phyloP scores from a whole-genome alignment of 805 yeast genomes.

The Saccharomycopsis amapae region DNA sequence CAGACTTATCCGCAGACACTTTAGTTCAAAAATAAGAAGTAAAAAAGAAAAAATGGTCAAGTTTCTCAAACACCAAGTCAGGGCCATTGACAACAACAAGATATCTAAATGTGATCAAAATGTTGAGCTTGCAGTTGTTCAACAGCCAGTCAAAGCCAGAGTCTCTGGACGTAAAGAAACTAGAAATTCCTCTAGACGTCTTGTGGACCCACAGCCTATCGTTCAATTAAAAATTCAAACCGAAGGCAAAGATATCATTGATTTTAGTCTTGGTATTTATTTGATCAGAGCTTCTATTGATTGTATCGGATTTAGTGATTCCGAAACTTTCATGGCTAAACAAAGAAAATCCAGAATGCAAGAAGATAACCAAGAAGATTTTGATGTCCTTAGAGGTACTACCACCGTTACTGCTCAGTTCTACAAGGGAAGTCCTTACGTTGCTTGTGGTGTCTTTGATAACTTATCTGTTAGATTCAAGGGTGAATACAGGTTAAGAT shows the following conservation, averaged over 20 bases:
- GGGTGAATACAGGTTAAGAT: constrained; percentile 19
- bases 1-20: background rate
- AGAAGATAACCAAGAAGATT: constrained; percentile 7
- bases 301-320: constrained; percentile 17
- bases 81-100: constrained; percentile 10
- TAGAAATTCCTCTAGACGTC: constrained; percentile 18
- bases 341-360: constrained; percentile 19
- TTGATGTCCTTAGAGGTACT: constrained; percentile 21
- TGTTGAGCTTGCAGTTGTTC: constrained; percentile 17
- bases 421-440: constrained; percentile 19
- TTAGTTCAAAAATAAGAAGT: background rate
- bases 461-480: constrained; percentile 21
- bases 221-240: constrained; percentile 16
- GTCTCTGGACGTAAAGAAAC: constrained; percentile 22
- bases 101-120: constrained; percentile 2
- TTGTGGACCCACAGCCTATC: constrained; percentile 23
- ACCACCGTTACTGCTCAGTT: constrained; percentile 20
- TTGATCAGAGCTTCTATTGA: constrained; percentile 21
- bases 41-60: constrained; percentile 21
- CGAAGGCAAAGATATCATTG: constrained; percentile 15
- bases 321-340: constrained; percentile 14
- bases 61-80: constrained; percentile 20
- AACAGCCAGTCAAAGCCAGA: constrained; percentile 22
- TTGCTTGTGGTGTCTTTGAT: constrained; percentile 21
- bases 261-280: constrained; percentile 19